A percentile compares a stretch with the other conserved stretches of the same genome.
phyloP scores from a whole-genome alignment of 345 rosid species.

The Turnera subulata region DNA sequence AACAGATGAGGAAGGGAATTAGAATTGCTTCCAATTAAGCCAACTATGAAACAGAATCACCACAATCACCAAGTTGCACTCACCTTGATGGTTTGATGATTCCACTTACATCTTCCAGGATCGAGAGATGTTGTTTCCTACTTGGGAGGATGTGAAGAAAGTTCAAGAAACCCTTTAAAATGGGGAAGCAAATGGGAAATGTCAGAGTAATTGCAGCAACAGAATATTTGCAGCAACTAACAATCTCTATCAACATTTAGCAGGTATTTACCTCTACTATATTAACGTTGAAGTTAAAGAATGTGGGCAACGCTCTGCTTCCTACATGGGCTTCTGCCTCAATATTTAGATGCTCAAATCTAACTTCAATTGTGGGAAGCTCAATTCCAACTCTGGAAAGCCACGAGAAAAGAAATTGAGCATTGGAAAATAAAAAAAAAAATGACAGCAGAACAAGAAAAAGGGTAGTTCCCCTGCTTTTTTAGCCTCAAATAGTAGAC shows the following conservation, averaged over 20 bases:
- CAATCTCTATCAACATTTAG: background rate
- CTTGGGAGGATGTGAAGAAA: conserved; percentile 36
- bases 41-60: no score
- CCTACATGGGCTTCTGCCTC: conserved; percentile 62
- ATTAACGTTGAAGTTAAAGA: conserved; percentile 42
- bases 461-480: no score
- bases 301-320: conserved; percentile 62
- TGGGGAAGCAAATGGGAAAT: background rate
- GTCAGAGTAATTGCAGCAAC: background rate
- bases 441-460: background rate
- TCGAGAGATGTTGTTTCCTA: conserved; percentile 45
- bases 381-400: conserved; percentile 47
- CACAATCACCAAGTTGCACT: background rate
- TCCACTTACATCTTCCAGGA: conserved; percentile 68
- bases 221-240: background rate
- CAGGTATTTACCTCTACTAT: conserved; percentile 46
- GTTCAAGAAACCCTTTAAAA: conserved; percentile 25
- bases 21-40: background rate
- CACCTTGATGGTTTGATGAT: conserved; percentile 69
- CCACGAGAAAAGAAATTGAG: background rate
- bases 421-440: background rate
- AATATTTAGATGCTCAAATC: conserved; percentile 42
- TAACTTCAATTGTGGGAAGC: conserved; percentile 46
- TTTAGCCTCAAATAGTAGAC: no score
- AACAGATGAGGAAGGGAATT: background rate